Conservation (phyloP, 106 monocot genomes). For the Allium fistulosum region DNA sequence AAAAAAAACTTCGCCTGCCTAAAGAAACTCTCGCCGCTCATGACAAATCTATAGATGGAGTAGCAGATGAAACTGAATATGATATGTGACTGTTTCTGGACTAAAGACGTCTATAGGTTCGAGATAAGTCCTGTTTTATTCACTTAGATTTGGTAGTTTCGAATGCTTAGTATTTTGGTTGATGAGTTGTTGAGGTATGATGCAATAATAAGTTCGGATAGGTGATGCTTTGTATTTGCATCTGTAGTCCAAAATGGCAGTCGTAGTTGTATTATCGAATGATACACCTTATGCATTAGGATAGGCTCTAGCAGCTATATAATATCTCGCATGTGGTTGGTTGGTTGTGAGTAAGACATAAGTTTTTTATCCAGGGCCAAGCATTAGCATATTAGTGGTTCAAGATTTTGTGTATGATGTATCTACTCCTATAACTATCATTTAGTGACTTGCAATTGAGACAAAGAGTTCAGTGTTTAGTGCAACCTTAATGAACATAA, state of each 20-base stretch:
- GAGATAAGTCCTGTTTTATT: too few relatives aligned
- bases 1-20: too few relatives aligned
- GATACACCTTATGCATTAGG: slow-evolving; percentile 26
- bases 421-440: slow-evolving; percentile 42
- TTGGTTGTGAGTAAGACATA: slow-evolving; percentile 48
- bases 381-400: slow-evolving; percentile 30
- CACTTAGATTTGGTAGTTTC: too few relatives aligned
- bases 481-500: slow-evolving; percentile 52
- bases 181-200: too few relatives aligned
- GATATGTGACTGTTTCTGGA: too few relatives aligned
- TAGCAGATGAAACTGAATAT: too few relatives aligned
- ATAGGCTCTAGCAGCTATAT: slow-evolving; percentile 52
- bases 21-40: too few relatives aligned
- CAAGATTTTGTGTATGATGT: slow-evolving; percentile 51
- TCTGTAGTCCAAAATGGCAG: slow-evolving; percentile 16
- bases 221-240: too few relatives aligned
- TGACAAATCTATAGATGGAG: too few relatives aligned
- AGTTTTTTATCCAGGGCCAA: slow-evolving; percentile 16
- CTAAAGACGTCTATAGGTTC: too few relatives aligned
- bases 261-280: slow-evolving; percentile 61
- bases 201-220: too few relatives aligned
- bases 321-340: slow-evolving; percentile 24
- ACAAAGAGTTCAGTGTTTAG: slow-evolving; percentile 46
- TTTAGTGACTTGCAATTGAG: slow-evolving; percentile 36
- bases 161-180: too few relatives aligned